Conservation (phyloP, 2,329 filamentous ascomycete species). For the Trichoderma guizhouense region DNA sequence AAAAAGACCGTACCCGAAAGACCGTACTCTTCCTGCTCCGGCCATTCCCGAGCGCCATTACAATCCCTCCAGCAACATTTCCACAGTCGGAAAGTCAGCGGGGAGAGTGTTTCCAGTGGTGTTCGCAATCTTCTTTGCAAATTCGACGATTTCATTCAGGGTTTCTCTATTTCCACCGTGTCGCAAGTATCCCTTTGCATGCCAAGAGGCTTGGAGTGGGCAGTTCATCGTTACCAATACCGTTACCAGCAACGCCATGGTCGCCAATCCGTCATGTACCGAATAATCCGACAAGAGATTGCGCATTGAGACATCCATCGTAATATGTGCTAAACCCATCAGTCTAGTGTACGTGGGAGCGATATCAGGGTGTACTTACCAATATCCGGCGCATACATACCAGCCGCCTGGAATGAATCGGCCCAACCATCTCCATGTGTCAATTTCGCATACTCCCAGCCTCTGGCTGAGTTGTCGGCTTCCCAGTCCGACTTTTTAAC, state of each 20-base stretch:
- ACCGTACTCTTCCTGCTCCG: background rate
- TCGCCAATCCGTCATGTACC: background rate
- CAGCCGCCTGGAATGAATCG: background rate
- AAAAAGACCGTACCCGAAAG: background rate
- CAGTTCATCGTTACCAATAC: constrained; percentile 1
- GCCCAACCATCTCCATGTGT: constrained; percentile 5
- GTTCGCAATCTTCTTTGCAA: background rate
- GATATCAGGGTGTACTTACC: background rate
- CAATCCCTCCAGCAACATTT: background rate
- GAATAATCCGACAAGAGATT: background rate
- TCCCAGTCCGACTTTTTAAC: background rate
- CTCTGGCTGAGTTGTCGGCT: background rate
- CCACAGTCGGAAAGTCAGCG: background rate
- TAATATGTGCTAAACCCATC: background rate
- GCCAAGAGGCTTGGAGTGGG: background rate
- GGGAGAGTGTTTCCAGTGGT: background rate
- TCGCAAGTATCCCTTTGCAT: background rate
- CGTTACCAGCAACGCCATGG: constrained; percentile 2
- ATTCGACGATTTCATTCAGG: background rate
- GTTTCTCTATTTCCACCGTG: background rate
- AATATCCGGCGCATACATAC: constrained; percentile 2
- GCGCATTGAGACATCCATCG: constrained; percentile 6
- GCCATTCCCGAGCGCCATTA: no score
- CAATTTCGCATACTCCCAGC: constrained; percentile 1
- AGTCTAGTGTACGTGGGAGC: background rate